These are phyloP conservation scores for Westerdykella sp. DNA, from an alignment of 2,329 filamentous ascomycete genomes.

Conservation along the genomic window DNA sequence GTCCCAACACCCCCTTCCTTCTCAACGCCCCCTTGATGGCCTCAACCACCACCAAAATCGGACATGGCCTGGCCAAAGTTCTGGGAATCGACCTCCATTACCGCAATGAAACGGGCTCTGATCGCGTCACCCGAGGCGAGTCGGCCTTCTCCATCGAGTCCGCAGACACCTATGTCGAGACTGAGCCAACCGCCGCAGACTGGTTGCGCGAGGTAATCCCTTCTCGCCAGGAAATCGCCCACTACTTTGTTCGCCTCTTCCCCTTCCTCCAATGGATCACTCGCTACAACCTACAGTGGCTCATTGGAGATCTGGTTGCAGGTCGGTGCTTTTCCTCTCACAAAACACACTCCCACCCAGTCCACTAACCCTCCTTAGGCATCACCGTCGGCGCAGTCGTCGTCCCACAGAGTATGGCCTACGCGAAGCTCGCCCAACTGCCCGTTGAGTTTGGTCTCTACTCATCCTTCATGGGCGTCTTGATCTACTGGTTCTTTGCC, in stretches of 20 bases:
- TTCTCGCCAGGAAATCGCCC: constrained; percentile 44
- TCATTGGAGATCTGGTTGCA: constrained; percentile 81
- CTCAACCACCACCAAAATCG: constrained; percentile 50
- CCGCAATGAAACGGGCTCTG: constrained; percentile 51
- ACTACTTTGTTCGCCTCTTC: constrained; percentile 68
- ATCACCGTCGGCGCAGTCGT: constrained; percentile 72
- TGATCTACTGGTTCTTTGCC: constrained; percentile 96
- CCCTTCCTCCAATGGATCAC: constrained; percentile 86
- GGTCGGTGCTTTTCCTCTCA: constrained; percentile 46
- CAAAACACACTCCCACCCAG: constrained; percentile 6
- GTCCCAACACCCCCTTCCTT: neutral
- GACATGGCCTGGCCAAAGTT: constrained; percentile 68
- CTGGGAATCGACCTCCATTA: constrained; percentile 77
- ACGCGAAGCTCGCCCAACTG: constrained; percentile 75
- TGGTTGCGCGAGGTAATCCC: constrained; percentile 64
- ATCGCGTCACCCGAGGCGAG: constrained; percentile 68
- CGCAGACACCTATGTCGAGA: constrained; percentile 74
- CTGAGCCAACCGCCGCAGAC: constrained; percentile 68
- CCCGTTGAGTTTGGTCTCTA: constrained; percentile 79
- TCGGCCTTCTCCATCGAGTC: constrained; percentile 70
- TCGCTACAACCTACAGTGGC: constrained; percentile 85
- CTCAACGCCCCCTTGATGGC: constrained; percentile 14
- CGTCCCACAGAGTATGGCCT: constrained; percentile 93
- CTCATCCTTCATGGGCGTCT: constrained; percentile 91
- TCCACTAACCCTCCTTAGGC: constrained; percentile 37